A percentile compares a stretch with the other conserved stretches of the same genome.
Evolutionary conservation across 345 rosid genomes (phyloP).

Genomic region (Acer campestre): DNA sequence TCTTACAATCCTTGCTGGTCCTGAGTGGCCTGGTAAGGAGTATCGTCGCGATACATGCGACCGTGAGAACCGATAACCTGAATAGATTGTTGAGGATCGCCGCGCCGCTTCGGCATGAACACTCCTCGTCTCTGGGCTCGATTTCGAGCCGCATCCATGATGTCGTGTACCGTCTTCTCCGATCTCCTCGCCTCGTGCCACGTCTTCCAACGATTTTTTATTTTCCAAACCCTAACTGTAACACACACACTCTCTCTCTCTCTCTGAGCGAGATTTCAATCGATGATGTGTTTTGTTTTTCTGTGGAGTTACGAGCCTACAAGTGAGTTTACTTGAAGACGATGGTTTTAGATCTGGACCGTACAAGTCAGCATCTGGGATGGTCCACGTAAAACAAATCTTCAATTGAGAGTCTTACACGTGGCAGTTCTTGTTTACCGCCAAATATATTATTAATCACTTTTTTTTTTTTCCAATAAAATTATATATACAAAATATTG

Average conservation of each 20-base stretch:
- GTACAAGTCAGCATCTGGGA: background rate
- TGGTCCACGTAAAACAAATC: background rate
- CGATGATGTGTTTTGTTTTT: background rate
- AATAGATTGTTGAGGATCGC: conserved; percentile 93
- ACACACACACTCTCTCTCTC: no score
- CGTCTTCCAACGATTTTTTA: conserved; percentile 42
- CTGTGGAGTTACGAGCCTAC: background rate
- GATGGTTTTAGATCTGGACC: conserved; percentile 4
- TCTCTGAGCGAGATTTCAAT: background rate
- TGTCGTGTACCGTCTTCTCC: conserved; percentile 95
- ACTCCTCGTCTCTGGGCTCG: conserved; percentile 91
- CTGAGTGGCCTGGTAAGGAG: conserved; percentile 84
- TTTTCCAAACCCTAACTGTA: conserved; percentile 19
- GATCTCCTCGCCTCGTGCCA: conserved; percentile 99
- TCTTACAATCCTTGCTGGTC: conserved; percentile 90
- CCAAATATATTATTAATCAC: no score
- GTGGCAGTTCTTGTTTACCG: background rate
- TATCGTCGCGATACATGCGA: conserved; percentile 77
- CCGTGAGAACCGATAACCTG: conserved; percentile 75
- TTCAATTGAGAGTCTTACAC: background rate
- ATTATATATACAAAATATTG: no score
- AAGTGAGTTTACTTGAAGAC: background rate
- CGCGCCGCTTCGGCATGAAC: conserved; percentile 85
- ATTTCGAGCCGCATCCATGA: conserved; percentile 99
- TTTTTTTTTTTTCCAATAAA: no score